Base-by-base conservation (phyloP, 2,329 filamentous ascomycete genomes). In the Cordyceps militaris region DNA sequence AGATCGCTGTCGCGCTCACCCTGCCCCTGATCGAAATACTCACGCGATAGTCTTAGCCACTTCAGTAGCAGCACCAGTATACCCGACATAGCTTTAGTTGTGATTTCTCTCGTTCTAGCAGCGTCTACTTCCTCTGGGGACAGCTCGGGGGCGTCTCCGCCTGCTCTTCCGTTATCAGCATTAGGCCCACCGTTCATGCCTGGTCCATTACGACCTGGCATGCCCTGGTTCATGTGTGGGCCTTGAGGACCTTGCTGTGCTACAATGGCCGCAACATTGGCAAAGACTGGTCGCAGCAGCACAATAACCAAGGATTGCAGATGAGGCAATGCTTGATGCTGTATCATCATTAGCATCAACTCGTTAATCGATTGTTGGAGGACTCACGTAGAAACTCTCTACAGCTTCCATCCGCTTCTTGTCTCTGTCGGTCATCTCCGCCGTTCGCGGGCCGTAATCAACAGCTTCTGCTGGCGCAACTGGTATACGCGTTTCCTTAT, bases 41-140 rank as follows among this genome's bases (percentile, higher is more conserved):
- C 77, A 95, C 91, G 94, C 59, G 91, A 97, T 56, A 96, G 78
- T 70, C 96, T 95, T 66, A 97, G 87, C 94, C 94, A 99, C 72
- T 97, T 99, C 60, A 97, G 70, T 46, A 97, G 73, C n/a, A 96
- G 76, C 28, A 99, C 76, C 28, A 99, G 74, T 57, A 91, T 88
- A 1, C 89, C 92, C n/a, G 91, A 94, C 23, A 96, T 87, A 0
- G 93, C 93, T 72, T 97, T 97, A 26, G 87, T 85, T 13, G 88
- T 88, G 53, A 99, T 92, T 71, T 99, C 94, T 57, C 93, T 84
- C 16, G 84, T 86, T 51, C 95, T 82, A 56, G 89, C 81, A 42
- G 86, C 85, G 70, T 97, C 92, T 16, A 96, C 73, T 65, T 97
- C 91, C 59, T 95, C 91, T 3, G 85, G 75, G 0, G 82, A 76